phyloP scores from a whole-genome alignment of 192 early-diverging fungal genomes.

The Helicostylum pulchrum region DNA sequence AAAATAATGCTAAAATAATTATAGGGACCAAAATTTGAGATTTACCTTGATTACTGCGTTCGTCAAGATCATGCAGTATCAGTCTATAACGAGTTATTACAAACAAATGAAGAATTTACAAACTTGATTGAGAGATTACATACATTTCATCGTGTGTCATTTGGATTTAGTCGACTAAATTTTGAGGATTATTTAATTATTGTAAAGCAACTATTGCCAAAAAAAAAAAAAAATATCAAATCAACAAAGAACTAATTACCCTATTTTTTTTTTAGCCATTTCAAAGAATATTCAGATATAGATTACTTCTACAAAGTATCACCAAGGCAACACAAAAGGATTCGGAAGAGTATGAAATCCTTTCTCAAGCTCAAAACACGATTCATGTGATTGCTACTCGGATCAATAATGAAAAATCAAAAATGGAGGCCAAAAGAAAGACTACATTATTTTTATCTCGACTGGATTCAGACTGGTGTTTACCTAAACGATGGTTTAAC shows the following conservation, averaged over 20 bases:
- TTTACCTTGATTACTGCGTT: constrained; percentile 31
- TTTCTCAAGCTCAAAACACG: constrained; percentile 31
- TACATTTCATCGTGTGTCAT: constrained; percentile 6
- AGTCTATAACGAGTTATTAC: constrained; percentile 18
- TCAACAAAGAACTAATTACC: not conserved
- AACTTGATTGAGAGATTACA: constrained; percentile 19
- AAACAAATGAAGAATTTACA: constrained; percentile 20
- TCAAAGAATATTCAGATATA: constrained; percentile 91
- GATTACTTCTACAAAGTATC: constrained; percentile 68
- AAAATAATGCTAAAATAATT: not conserved
- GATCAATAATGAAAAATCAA: constrained; percentile 37
- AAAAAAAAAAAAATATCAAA: not conserved
- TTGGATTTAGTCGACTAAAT: constrained; percentile 16
- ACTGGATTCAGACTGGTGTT: constrained; percentile 29
- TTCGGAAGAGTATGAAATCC: constrained; percentile 32
- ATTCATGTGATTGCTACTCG: constrained; percentile 39
- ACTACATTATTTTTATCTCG: constrained; percentile 36
- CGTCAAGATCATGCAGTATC: constrained; percentile 23
- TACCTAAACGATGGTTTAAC: constrained; percentile 38
- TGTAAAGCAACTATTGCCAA: constrained; percentile 16
- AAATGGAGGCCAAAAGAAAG: constrained; percentile 25
- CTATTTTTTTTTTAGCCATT: constrained; percentile 55
- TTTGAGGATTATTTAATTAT: constrained; percentile 37
- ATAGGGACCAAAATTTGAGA: constrained; percentile 25
- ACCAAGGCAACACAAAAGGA: constrained; percentile 46